Conservation (phyloP, 2,329 filamentous ascomycete genomes). For the Niveomyces coronatus region DNA sequence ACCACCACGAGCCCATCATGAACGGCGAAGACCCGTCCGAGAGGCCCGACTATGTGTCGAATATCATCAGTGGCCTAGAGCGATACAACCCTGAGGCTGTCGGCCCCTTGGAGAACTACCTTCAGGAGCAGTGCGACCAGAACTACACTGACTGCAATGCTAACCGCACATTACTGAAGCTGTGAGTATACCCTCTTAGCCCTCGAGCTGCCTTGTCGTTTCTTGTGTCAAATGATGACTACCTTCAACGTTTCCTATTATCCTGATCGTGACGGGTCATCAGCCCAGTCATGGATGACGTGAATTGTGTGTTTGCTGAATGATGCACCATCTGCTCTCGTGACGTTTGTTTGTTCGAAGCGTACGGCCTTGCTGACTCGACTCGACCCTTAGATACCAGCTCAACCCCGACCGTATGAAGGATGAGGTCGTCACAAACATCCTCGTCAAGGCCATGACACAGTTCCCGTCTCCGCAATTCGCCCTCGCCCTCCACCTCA, state of each 20-base stretch:
- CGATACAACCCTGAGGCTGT: constrained; percentile 98
- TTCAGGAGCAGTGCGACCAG: constrained; percentile 88
- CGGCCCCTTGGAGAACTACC: constrained; percentile 84
- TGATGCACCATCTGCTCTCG: too few species aligned
- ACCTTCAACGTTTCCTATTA: constrained; percentile 96
- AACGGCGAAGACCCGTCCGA: constrained; percentile 80
- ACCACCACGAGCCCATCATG: constrained; percentile 34
- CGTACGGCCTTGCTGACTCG: too few species aligned
- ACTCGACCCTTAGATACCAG: constrained; percentile 76
- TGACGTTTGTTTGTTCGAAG: too few species aligned
- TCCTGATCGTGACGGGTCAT: constrained; percentile 56
- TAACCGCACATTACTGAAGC: constrained; percentile 89
- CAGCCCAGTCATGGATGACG: constrained; percentile 52
- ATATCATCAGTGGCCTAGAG: constrained; percentile 93
- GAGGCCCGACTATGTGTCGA: constrained; percentile 82
- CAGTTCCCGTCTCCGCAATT: constrained; percentile 96
- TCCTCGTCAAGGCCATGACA: constrained; percentile 95
- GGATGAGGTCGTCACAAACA: constrained; percentile 96
- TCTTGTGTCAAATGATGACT: constrained; percentile 55
- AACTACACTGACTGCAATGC: constrained; percentile 93
- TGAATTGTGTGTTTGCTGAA: constrained; percentile 29
- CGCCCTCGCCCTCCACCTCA: constrained; percentile 84
- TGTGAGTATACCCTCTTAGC: constrained; percentile 54
- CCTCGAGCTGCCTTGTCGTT: constrained; percentile 10
- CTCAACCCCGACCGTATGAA: constrained; percentile 98